Percentiles rank a stretch among this genome's conserved stretches.
Conservation (phyloP, 1,139 yeast species). For the Petasospora fabianii region DNA sequence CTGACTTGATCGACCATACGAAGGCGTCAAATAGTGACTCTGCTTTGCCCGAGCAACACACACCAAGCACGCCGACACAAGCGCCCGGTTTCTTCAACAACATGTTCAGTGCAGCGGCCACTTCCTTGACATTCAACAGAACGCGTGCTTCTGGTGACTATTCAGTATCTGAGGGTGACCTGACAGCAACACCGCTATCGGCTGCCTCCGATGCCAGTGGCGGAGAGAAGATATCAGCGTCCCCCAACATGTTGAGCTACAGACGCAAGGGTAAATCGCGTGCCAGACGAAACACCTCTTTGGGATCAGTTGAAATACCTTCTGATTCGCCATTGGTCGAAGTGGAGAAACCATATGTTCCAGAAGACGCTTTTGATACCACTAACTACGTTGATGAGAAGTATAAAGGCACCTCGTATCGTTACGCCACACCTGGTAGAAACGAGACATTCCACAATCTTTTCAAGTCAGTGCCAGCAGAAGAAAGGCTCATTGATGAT, state of each 20-base stretch:
- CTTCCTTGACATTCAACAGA: conserved; percentile 13
- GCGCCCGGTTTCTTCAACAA: conserved; percentile 18
- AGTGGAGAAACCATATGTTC: conserved; percentile 24
- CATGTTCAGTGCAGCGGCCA: conserved; percentile 16
- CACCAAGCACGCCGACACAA: conserved; percentile 15
- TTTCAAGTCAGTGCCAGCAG: conserved; percentile 63
- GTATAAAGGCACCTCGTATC: conserved; percentile 38
- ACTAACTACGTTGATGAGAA: conserved; percentile 38
- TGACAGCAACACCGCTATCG: neutral
- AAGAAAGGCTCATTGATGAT: conserved; percentile 76
- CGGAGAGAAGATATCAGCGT: conserved; percentile 7
- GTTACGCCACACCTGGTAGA: conserved; percentile 64
- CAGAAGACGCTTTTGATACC: conserved; percentile 28
- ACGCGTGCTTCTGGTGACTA: neutral
- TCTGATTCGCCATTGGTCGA: conserved; percentile 28
- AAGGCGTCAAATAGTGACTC: conserved; percentile 1
- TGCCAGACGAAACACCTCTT: conserved; percentile 22
- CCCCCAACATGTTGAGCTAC: conserved; percentile 29
- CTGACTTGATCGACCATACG: conserved; percentile 14
- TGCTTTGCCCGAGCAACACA: conserved; percentile 2
- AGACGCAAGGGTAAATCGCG: conserved; percentile 23
- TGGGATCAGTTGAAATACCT: conserved; percentile 21
- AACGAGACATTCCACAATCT: conserved; percentile 76
- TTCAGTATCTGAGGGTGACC: neutral
- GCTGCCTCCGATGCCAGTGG: conserved; percentile 3